Percentiles rank a stretch among this genome's conserved stretches.
phyloP scores from a whole-genome alignment of 352 stramenopile species.

The Pilasporangium apinafurcum region DNA sequence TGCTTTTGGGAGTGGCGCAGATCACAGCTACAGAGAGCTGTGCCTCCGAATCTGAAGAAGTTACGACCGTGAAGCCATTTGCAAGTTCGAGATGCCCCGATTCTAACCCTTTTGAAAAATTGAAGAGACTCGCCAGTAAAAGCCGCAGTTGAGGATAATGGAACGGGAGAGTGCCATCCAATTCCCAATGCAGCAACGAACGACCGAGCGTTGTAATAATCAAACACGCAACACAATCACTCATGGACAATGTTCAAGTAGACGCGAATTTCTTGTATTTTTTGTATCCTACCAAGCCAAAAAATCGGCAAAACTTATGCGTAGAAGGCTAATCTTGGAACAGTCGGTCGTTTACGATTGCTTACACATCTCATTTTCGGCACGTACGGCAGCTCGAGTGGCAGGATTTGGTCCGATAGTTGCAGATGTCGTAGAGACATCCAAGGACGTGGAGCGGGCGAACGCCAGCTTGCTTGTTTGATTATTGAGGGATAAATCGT shows the following conservation, averaged over 20 bases:
- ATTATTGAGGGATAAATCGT: too few relatives aligned
- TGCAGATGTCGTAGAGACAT: constrained; percentile 8
- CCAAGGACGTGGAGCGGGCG: constrained; percentile 7
- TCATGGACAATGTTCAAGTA: neutral
- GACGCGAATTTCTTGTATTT: too few relatives aligned
- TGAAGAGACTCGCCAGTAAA: constrained; percentile 49
- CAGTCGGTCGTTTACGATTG: constrained; percentile 9
- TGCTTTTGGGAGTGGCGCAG: constrained; percentile 11
- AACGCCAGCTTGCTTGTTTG: too few relatives aligned
- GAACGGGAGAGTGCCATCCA: constrained; percentile 32
- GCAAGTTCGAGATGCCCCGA: constrained; percentile 29
- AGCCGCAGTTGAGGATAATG: constrained; percentile 31
- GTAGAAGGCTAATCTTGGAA: neutral
- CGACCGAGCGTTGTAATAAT: constrained; percentile 40
- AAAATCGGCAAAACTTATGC: too few relatives aligned
- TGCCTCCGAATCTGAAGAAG: constrained; percentile 22
- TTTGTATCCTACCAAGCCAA: too few relatives aligned
- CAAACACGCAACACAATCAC: constrained; percentile 27
- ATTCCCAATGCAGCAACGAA: constrained; percentile 38
- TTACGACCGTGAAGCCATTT: constrained; percentile 26
- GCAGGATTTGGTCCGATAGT: constrained; percentile 7
- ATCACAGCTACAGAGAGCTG: constrained; percentile 40
- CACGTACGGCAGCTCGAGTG: constrained; percentile 15
- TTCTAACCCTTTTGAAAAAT: constrained; percentile 32
- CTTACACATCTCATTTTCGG: constrained; percentile 29